Evolutionary conservation across 495 filamentous ascomycete species (phyloP).

Genomic region (Trichocladium uniseriatum): DNA sequence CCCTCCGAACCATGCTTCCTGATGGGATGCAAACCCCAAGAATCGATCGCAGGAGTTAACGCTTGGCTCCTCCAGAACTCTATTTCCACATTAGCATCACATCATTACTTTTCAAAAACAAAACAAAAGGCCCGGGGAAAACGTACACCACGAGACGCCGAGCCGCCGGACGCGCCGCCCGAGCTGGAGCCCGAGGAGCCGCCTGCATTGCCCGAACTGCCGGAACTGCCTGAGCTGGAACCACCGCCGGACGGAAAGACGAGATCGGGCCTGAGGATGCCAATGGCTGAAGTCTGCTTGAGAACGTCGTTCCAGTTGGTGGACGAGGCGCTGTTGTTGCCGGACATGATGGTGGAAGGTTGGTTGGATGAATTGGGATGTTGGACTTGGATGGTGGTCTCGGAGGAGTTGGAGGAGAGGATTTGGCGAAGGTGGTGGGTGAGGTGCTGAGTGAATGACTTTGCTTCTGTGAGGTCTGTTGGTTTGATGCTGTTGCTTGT

Average conservation of each 20-base stretch:
- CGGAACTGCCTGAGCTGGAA: constrained; percentile 2
- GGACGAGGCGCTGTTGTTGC: not conserved
- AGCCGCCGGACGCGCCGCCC: constrained; percentile 4
- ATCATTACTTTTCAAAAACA: no score
- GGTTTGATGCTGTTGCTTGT: no score
- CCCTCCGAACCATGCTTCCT: no score
- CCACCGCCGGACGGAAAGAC: constrained; percentile 1
- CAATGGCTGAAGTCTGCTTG: constrained; percentile 10
- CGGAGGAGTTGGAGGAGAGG: not conserved
- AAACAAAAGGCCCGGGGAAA: no score
- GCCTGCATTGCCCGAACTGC: not conserved
- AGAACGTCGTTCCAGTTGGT: constrained; percentile 13
- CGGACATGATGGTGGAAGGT: constrained; percentile 9
- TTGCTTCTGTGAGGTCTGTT: not conserved
- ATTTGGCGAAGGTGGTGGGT: not conserved
- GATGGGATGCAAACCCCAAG: no score
- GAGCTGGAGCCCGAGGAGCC: not conserved
- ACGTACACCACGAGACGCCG: no score
- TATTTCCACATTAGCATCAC: no score
- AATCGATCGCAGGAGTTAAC: no score
- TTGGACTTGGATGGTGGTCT: not conserved
- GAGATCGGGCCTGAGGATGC: constrained; percentile 14
- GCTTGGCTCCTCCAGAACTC: no score
- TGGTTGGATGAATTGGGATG: no score
- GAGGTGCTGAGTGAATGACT: not conserved